These are phyloP conservation scores for Yamadazyma akitaensis DNA, from an alignment of 805 yeast genomes.

Conservation along the genomic window DNA sequence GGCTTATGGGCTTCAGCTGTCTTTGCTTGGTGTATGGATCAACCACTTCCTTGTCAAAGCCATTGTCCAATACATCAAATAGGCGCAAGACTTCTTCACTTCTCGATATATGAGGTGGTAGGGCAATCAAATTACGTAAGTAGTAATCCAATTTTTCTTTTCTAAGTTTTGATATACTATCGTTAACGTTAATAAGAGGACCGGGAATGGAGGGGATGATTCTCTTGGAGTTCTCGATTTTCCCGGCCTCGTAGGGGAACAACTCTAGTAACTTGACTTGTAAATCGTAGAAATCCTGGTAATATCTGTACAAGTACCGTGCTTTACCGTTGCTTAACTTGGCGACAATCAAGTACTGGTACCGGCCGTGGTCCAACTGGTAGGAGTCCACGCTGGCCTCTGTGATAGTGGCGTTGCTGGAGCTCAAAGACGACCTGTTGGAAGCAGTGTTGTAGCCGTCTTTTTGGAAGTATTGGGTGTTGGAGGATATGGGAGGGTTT, in stretches of 20 bases:
- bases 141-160: constrained; percentile 53
- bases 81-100: constrained; percentile 65
- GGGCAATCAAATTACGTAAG: constrained; percentile 53
- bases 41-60: constrained; percentile 54
- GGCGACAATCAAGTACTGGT: constrained; percentile 79
- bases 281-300: constrained; percentile 93
- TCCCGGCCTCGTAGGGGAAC: constrained; percentile 92
- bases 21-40: constrained; percentile 20
- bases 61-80: constrained; percentile 59
- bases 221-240: constrained; percentile 70
- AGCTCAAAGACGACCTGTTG: constrained; percentile 28
- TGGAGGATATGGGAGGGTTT: constrained; percentile 30
- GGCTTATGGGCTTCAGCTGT: constrained; percentile 36
- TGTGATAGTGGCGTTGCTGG: constrained; percentile 37
- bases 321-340: constrained; percentile 62
- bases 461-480: constrained; percentile 36
- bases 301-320: constrained; percentile 78
- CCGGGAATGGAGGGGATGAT: constrained; percentile 94
- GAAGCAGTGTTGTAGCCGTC: constrained; percentile 11
- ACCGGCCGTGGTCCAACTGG: constrained; percentile 78
- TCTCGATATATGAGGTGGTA: constrained; percentile 76
- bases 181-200: constrained; percentile 88
- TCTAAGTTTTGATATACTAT: constrained; percentile 54
- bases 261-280: constrained; percentile 79
- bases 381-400: constrained; percentile 77